phyloP scores from a whole-genome alignment of 2,329 filamentous ascomycete species.

The Calonectria pseudoreteaudii region DNA sequence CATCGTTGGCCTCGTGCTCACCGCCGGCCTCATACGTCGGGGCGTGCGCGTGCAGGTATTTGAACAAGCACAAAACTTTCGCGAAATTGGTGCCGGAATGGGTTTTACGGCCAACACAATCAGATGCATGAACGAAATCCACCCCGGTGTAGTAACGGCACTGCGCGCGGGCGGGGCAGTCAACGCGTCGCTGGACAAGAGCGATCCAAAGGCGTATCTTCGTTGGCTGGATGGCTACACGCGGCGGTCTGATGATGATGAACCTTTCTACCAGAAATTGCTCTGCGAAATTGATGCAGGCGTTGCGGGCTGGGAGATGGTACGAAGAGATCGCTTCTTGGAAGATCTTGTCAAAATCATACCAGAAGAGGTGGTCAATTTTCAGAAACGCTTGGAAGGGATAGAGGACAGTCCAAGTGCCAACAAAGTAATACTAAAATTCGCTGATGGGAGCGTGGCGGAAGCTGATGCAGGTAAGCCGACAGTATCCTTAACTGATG shows the following conservation, averaged over 20 bases:
- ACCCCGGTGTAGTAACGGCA: neutral
- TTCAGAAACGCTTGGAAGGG: neutral
- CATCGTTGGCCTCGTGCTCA: neutral
- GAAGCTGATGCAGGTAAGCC: neutral
- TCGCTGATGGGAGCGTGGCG: neutral
- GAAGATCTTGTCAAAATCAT: slow-evolving; percentile 2
- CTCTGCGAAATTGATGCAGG: neutral
- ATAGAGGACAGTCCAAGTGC: neutral
- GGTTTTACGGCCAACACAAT: neutral
- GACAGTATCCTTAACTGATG: neutral
- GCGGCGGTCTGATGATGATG: neutral
- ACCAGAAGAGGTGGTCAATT: neutral
- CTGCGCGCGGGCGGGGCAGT: neutral
- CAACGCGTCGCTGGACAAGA: neutral
- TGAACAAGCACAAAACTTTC: neutral
- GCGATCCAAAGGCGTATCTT: neutral
- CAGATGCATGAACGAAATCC: neutral
- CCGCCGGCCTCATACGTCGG: neutral
- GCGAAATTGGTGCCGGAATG: neutral
- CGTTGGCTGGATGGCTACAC: neutral
- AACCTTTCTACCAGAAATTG: neutral
- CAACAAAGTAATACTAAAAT: neutral
- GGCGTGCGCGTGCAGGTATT: neutral
- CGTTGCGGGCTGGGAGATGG: neutral
- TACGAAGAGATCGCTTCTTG: neutral